Evolutionary conservation across 768 basidiomycete genomes (phyloP), one percentile per base, ranked within the genome.

Genomic region (Russula foetens): DNA sequence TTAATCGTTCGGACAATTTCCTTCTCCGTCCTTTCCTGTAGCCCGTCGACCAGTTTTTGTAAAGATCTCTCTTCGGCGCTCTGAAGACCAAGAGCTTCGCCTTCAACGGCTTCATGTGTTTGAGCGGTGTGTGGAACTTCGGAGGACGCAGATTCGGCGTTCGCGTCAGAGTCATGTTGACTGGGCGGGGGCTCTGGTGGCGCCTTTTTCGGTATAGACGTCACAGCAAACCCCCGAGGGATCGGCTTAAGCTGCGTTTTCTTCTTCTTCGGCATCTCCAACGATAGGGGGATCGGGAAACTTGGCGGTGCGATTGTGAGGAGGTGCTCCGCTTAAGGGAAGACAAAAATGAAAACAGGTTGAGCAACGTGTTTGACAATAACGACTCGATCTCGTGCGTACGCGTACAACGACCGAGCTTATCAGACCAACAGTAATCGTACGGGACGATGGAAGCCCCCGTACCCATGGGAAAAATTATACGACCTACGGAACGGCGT

Each of bases 11-110:
- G 79, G 5, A 76, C 72, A 58, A 95, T 83, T 67, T 97, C 96
- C 70, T 85, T 93, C 71, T 96, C 91, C 6, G 82, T 88, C 69
- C 85, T 93, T 21, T 95, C 92, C 68, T 96, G 92, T 50, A 87
- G 75, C 67, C 83, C 86, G 63, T 96, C 92, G 1, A 96, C 82
- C 49, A 92, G 68, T 48, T 71, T 74, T 73, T 94, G 92, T 53
- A 92, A 75, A 31, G 78, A 76, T 59, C 75, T 77, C 54, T 86
- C 82, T 68, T 81, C 81, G 12, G 71, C 74, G 53, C 75, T 77
- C 53, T 75, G 74, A 19, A 70, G 67, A 59, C 73, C 71, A 48
- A 71, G 70, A 23, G 70, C 73, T 44, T 73, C 60, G 28, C 45
- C 48, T 43, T 57, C 26, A 35, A 51, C 33, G 9, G 33, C 21